Percentiles rank a stretch among this genome's conserved stretches.
These are phyloP conservation scores for Saturnispora ahearnii DNA, from an alignment of 805 yeast genomes.

Conservation along the genomic window DNA sequence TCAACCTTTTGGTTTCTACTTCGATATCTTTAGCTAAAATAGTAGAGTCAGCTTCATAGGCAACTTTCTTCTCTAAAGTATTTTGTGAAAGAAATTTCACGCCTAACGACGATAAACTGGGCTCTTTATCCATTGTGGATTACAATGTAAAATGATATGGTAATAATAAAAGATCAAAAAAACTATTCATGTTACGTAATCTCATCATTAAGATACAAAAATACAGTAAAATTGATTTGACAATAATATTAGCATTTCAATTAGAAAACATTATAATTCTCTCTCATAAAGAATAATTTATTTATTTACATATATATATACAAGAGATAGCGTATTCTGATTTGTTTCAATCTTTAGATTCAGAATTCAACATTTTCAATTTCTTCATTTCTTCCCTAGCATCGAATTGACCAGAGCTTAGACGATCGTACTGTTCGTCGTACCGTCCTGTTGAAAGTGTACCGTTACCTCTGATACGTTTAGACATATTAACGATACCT, in stretches of 20 bases:
- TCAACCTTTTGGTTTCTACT: slow-evolving; percentile 66
- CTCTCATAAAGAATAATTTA: background rate
- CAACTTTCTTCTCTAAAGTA: slow-evolving; percentile 66
- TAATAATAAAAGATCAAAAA: background rate
- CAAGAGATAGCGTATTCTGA: background rate
- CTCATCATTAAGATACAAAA: background rate
- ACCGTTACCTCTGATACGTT: slow-evolving; percentile 89
- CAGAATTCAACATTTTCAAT: slow-evolving; percentile 51
- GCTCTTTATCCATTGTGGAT: slow-evolving; percentile 3
- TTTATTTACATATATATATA: background rate
- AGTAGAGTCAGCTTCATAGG: slow-evolving; percentile 55
- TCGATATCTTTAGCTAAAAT: slow-evolving; percentile 58
- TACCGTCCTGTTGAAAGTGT: slow-evolving; percentile 88
- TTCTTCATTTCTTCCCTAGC: slow-evolving; percentile 73
- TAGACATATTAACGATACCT: slow-evolving; percentile 86
- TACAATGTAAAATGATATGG: background rate
- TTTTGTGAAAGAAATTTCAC: slow-evolving; percentile 69
- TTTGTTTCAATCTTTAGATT: background rate
- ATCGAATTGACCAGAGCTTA: slow-evolving; percentile 74
- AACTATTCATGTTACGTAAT: background rate
- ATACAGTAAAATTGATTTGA: background rate
- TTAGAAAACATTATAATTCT: too few relatives aligned
- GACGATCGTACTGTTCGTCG: slow-evolving; percentile 75
- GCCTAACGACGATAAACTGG: slow-evolving; percentile 32
- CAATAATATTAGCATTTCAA: too few relatives aligned